phyloP scores from a whole-genome alignment of 1,284 basidiomycete genomes.

The Mixia osmundae region DNA sequence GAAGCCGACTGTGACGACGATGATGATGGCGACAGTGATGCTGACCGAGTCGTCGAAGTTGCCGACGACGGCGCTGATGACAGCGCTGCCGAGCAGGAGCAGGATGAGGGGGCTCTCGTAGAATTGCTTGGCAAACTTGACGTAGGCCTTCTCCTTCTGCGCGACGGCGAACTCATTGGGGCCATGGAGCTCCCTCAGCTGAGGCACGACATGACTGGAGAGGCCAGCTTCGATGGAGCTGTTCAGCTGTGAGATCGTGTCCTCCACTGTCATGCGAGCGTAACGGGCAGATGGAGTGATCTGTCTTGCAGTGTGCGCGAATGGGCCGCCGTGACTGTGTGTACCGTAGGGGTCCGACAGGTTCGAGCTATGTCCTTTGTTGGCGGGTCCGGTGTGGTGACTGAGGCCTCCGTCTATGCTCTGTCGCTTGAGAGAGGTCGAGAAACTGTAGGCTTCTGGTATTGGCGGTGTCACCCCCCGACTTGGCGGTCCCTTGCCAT shows the following conservation, averaged over 20 bases:
- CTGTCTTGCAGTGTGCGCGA: conserved; percentile 6
- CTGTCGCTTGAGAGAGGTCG: no score
- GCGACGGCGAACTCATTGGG: conserved; percentile 89
- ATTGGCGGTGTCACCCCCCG: no score
- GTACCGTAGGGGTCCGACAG: no score
- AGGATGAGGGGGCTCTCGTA: conserved; percentile 84
- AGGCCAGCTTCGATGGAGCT: conserved; percentile 31
- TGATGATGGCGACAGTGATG: conserved; percentile 77
- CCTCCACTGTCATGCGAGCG: conserved; percentile 5
- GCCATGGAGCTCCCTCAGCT: conserved; percentile 45
- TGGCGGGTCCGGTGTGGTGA: no score
- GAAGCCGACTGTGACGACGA: conserved; percentile 85
- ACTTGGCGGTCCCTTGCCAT: no score
- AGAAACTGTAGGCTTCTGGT: no score
- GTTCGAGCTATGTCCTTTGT: no score
- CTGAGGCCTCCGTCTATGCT: no score
- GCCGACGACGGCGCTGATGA: conserved; percentile 68
- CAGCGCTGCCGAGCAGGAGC: conserved; percentile 63
- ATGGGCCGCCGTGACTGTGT: no score
- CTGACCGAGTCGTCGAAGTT: conserved; percentile 84
- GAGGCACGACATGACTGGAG: conserved; percentile 35
- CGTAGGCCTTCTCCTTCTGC: conserved; percentile 46
- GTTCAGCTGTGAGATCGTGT: conserved; percentile 5
- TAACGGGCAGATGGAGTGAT: conserved; percentile 8
- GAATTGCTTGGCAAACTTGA: conserved; percentile 80